Conservation (phyloP, 2,329 filamentous ascomycete genomes). For the Hysterium pulicare region DNA sequence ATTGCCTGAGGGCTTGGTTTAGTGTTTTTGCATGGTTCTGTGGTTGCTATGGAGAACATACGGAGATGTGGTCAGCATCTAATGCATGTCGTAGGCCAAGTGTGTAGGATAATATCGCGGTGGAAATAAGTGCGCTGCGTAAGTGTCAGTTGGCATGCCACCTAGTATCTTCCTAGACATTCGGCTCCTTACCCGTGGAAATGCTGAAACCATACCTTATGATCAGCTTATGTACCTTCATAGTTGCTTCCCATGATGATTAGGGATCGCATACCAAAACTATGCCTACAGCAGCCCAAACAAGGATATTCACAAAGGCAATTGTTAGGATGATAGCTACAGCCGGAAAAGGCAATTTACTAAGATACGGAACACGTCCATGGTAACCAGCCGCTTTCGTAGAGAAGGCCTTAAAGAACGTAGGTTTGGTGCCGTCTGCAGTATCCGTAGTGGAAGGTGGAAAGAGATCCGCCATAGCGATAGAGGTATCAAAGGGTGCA, state of each 20-base stretch:
- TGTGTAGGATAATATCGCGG: slow-evolving; percentile 81
- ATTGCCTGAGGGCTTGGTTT: slow-evolving; percentile 60
- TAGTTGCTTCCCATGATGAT: not conserved
- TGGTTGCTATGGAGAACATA: slow-evolving; percentile 21
- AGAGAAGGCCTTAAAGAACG: slow-evolving; percentile 11
- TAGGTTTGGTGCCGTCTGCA: not conserved
- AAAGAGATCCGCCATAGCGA: not conserved
- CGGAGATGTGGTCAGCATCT: slow-evolving; percentile 87
- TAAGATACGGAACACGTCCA: slow-evolving; percentile 52
- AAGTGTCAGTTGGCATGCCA: no score
- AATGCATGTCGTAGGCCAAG: slow-evolving; percentile 91
- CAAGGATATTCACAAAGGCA: slow-evolving; percentile 52
- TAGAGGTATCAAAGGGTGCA: no score
- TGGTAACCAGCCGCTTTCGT: slow-evolving; percentile 47
- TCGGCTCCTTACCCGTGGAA: slow-evolving; percentile 33
- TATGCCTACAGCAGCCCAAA: slow-evolving; percentile 58
- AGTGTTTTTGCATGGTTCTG: not conserved
- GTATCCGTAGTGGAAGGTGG: not conserved
- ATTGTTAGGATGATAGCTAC: slow-evolving; percentile 56
- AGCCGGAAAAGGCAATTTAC: slow-evolving; percentile 54
- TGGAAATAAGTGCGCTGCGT: slow-evolving; percentile 66
- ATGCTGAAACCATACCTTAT: slow-evolving; percentile 12
- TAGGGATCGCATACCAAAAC: slow-evolving; percentile 47
- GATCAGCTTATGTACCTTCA: not conserved
- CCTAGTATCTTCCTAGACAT: no score